Conservation (phyloP, 345 rosid species). For the Lenwebbia sp. region DNA sequence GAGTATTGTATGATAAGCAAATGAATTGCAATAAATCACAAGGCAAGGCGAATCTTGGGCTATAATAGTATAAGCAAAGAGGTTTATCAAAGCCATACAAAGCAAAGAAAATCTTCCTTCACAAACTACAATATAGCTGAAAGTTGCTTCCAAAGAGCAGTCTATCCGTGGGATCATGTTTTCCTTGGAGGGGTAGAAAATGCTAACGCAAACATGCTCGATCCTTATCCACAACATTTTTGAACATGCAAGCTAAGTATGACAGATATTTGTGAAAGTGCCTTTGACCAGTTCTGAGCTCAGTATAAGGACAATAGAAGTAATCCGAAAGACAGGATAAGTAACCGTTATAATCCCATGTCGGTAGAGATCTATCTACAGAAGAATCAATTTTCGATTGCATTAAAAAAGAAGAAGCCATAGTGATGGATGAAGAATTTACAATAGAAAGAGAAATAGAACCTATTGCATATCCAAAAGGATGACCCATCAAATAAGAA, state of each 20-base stretch:
- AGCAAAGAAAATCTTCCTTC: neutral
- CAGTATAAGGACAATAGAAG: neutral
- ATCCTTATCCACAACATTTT: neutral
- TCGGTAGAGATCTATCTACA: neutral
- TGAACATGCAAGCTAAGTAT: neutral
- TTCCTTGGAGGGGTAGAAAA: neutral
- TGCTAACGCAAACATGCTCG: neutral
- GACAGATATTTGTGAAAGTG: neutral
- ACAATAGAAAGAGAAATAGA: neutral
- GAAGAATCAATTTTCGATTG: neutral
- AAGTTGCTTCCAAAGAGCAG: neutral
- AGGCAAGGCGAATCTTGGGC: neutral
- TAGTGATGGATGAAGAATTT: neutral
- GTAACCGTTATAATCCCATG: neutral
- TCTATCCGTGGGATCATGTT: neutral
- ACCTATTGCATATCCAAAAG: neutral
- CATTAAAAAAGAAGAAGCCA: neutral
- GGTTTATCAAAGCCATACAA: neutral
- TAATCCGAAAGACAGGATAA: neutral
- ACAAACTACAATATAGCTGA: neutral
- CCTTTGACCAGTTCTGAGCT: neutral
- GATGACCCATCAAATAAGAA: neutral
- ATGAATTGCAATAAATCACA: neutral
- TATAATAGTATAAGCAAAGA: neutral
- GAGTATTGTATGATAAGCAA: neutral